phyloP scores from a whole-genome alignment of 1,139 yeast species.

The Meyerozyma guilliermondii region DNA sequence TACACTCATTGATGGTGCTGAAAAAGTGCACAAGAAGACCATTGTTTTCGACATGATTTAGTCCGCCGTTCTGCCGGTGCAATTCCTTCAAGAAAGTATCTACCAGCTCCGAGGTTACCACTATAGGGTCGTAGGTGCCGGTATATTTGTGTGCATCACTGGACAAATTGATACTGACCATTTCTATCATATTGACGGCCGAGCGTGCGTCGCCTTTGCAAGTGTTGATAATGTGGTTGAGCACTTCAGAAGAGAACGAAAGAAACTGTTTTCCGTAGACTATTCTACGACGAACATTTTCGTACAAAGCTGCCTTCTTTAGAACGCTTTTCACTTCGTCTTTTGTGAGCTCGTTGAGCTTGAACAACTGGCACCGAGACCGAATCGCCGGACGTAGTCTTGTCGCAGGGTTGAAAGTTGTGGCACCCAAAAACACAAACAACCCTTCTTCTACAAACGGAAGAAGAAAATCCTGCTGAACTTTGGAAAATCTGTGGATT shows the following conservation, averaged over 20 bases:
- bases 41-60: background rate
- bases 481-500: conserved; percentile 35
- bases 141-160: background rate
- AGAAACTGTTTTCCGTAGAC: conserved; percentile 9
- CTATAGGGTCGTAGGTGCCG: background rate
- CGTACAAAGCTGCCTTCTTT: conserved; percentile 21
- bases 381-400: conserved; percentile 34
- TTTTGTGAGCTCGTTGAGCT: conserved; percentile 16
- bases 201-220: conserved; percentile 31
- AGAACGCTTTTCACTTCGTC: conserved; percentile 20
- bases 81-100: background rate
- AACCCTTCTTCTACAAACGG: conserved; percentile 37
- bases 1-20: background rate
- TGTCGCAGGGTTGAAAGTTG: conserved; percentile 28
- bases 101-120: background rate
- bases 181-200: conserved; percentile 28
- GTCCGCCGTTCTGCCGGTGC: background rate
- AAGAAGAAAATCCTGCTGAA: conserved; percentile 39
- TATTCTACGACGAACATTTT: conserved; percentile 23
- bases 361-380: conserved; percentile 38
- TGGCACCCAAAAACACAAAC: conserved; percentile 43
- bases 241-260: conserved; percentile 10
- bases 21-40: background rate
- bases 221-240: conserved; percentile 13
- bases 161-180: conserved; percentile 16